Evolutionary conservation across 2,329 filamentous ascomycete species (phyloP).

Genomic region (Pseudogymnoascus verrucosus): DNA sequence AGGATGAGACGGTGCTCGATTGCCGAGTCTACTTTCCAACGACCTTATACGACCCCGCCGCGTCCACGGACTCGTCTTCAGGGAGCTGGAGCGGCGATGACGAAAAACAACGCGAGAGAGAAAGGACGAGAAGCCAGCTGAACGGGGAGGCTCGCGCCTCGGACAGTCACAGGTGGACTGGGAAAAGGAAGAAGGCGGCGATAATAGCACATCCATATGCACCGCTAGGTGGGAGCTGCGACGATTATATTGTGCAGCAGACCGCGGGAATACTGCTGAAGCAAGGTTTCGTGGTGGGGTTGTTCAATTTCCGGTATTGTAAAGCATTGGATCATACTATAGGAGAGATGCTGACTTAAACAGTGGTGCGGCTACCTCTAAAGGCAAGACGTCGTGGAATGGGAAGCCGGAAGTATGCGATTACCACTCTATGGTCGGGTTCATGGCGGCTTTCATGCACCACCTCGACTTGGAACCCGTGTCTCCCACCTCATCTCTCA

Average conservation of each 20-base stretch:
- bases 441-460: conserved; percentile 66
- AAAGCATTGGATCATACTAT: conserved; percentile 15
- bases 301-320: conserved; percentile 80
- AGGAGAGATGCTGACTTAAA: conserved; percentile 6
- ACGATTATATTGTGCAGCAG: conserved; percentile 69
- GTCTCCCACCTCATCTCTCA: conserved; percentile 12
- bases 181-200: conserved; percentile 39
- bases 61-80: background rate
- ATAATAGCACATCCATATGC: conserved; percentile 88
- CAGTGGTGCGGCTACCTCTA: conserved; percentile 69
- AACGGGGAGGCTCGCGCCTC: background rate
- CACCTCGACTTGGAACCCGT: background rate
- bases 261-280: conserved; percentile 51
- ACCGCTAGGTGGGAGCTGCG: conserved; percentile 73
- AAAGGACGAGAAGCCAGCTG: background rate
- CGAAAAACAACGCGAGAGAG: background rate
- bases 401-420: conserved; percentile 72
- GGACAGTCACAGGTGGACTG: conserved; percentile 18
- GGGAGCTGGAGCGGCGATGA: background rate
- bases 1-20: conserved; percentile 68
- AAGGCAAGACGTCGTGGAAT: conserved; percentile 80
- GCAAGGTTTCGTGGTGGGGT: conserved; percentile 67
- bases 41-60: conserved; percentile 10
- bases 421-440: conserved; percentile 74
- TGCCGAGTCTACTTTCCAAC: conserved; percentile 74